A percentile compares a stretch with the other conserved stretches of the same genome.
These are phyloP conservation scores for Parastagonospora nodorum DNA, from an alignment of 2,329 filamentous ascomycete species.

Conservation along the genomic window DNA sequence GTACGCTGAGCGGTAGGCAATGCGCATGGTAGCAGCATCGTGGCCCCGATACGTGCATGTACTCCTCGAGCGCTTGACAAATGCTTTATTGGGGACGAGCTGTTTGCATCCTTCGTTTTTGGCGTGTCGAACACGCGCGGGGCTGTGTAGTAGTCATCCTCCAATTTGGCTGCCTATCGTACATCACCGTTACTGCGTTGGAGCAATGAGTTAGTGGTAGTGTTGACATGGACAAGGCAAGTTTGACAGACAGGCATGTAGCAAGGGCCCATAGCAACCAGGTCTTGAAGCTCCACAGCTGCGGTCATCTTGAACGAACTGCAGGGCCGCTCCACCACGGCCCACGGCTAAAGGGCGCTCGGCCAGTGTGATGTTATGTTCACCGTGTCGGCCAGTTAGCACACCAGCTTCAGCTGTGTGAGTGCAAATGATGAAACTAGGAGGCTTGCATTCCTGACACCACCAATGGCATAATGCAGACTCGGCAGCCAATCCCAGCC, in stretches of 20 bases:
- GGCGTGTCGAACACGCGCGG: slow-evolving; percentile 8
- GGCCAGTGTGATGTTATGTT: too few species aligned
- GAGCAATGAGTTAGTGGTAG: background rate
- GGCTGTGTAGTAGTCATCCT: background rate
- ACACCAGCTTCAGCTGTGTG: too few species aligned
- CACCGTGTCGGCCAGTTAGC: too few species aligned
- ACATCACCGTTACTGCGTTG: background rate
- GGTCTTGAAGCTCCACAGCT: background rate
- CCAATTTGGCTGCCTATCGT: background rate
- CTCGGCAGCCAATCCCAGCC: slow-evolving; percentile 2
- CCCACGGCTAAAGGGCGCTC: too few species aligned
- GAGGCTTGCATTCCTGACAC: too few species aligned
- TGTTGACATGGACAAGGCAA: background rate
- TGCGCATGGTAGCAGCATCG: background rate
- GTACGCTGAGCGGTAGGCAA: background rate
- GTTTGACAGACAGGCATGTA: background rate
- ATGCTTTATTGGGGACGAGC: background rate
- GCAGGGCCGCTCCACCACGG: too few species aligned
- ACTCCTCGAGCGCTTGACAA: background rate
- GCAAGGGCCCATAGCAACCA: background rate
- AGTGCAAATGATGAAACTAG: too few species aligned
- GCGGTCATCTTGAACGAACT: too few species aligned
- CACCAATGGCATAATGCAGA: too few species aligned
- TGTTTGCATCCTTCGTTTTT: background rate
- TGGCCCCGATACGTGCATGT: slow-evolving; percentile 3